These are phyloP conservation scores for Thecaphora thlaspeos DNA, from an alignment of 1,284 basidiomycete species.

Conservation along the genomic window DNA sequence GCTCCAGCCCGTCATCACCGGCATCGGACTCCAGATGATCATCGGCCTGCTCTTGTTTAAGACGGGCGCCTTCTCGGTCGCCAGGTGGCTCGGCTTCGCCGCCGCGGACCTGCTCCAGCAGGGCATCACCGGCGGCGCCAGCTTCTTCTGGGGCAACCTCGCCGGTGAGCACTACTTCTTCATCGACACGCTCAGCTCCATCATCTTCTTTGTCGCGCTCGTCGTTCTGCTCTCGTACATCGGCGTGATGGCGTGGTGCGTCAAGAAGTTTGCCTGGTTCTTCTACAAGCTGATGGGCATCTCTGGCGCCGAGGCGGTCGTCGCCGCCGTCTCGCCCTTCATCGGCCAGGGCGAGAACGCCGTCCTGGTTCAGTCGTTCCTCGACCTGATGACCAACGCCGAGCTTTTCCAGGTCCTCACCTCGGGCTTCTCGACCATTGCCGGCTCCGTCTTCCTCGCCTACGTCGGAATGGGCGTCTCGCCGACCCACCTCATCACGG, in stretches of 20 bases:
- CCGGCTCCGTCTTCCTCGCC: no score
- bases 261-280: slow-evolving; percentile 71
- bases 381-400: no score
- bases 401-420: no score
- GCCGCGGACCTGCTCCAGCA: slow-evolving; percentile 47
- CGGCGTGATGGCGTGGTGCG: slow-evolving; percentile 46
- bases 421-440: no score
- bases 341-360: slow-evolving; percentile 65
- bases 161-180: slow-evolving; percentile 45
- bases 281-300: slow-evolving; percentile 78
- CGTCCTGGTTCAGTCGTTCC: no score
- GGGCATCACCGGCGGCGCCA: slow-evolving; percentile 44
- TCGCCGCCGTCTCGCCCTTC: slow-evolving; percentile 84
- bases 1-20: slow-evolving; percentile 41
- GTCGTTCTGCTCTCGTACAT: slow-evolving; percentile 65
- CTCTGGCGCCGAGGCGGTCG: no score
- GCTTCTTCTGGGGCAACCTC: slow-evolving; percentile 47
- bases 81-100: slow-evolving; percentile 47
- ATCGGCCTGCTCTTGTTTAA: slow-evolving; percentile 53
- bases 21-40: slow-evolving; percentile 52
- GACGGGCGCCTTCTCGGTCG: slow-evolving; percentile 45
- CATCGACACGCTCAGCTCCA: slow-evolving; percentile 63
- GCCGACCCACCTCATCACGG: no score
- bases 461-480: no score
- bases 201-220: slow-evolving; percentile 66